A percentile compares a stretch with the other conserved stretches of the same genome.
These are phyloP conservation scores for Stenocarpella maydis DNA, from an alignment of 2,329 filamentous ascomycete genomes.

Conservation along the genomic window DNA sequence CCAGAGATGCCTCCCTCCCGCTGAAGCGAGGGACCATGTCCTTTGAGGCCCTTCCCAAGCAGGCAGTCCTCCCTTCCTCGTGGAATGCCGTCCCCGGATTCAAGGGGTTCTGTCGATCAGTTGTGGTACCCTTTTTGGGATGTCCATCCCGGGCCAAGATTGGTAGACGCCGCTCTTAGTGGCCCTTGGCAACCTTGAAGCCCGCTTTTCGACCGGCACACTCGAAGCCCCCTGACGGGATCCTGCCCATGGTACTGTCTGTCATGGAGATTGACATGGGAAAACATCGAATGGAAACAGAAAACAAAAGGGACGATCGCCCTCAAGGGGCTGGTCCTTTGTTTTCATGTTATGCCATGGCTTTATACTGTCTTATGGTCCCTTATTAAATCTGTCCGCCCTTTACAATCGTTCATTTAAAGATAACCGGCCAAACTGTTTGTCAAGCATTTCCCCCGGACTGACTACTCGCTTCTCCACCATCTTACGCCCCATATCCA, in stretches of 20 bases:
- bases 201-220: constrained; percentile 20
- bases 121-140: constrained; percentile 3
- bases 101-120: constrained; percentile 23
- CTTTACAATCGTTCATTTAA: background rate
- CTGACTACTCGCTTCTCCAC: background rate
- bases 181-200: constrained; percentile 10
- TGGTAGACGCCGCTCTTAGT: constrained; percentile 17
- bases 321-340: background rate
- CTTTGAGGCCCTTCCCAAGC: constrained; percentile 1
- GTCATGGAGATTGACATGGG: constrained; percentile 7
- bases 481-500: background rate
- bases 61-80: background rate
- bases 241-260: background rate
- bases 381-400: background rate
- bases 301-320: constrained; percentile 26
- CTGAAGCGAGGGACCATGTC: background rate
- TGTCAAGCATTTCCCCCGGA: background rate
- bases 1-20: background rate
- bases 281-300: constrained; percentile 16
- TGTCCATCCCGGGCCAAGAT: constrained; percentile 4
- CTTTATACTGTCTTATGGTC: constrained; percentile 22
- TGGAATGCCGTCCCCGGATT: constrained; percentile 14
- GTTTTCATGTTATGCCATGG: background rate
- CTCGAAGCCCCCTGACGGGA: constrained; percentile 13
- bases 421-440: background rate